phyloP scores from a whole-genome alignment of 257 asterid species.

The Solanum peruvianum region DNA sequence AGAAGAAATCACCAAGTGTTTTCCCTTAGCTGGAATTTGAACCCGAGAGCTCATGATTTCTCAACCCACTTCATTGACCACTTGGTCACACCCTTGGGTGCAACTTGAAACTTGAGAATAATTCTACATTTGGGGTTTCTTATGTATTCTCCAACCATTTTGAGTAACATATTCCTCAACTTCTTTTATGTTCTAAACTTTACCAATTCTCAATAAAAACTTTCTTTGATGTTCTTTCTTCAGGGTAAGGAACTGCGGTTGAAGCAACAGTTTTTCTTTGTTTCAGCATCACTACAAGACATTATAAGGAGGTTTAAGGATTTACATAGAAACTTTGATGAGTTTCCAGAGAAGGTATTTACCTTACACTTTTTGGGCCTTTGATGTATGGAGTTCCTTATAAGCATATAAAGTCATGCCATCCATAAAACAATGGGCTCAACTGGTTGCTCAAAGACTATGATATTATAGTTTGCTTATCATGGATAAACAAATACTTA shows the following conservation, averaged over 20 bases:
- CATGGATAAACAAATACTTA: background rate
- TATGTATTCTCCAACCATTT: background rate
- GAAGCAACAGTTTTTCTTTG: conserved; percentile 47
- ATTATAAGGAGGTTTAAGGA: conserved; percentile 34
- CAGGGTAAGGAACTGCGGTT: conserved; percentile 45
- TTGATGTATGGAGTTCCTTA: background rate
- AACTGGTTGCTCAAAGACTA: background rate
- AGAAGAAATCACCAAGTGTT: background rate
- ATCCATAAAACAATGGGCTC: background rate
- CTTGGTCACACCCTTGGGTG: background rate
- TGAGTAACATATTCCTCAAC: background rate
- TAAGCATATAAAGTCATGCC: background rate
- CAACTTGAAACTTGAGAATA: background rate
- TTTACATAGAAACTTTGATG: conserved; percentile 28
- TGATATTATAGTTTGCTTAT: background rate
- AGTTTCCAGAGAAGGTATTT: conserved; percentile 32
- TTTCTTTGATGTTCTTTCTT: background rate
- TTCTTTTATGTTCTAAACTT: background rate
- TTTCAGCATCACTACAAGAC: conserved; percentile 41
- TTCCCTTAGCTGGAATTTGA: background rate
- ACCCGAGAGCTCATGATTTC: background rate
- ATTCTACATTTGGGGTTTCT: background rate
- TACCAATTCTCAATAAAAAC: background rate
- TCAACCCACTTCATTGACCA: background rate
- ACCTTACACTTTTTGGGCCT: background rate